Evolutionary conservation across 768 basidiomycete species (phyloP).

Genomic region (Epithele typhae): DNA sequence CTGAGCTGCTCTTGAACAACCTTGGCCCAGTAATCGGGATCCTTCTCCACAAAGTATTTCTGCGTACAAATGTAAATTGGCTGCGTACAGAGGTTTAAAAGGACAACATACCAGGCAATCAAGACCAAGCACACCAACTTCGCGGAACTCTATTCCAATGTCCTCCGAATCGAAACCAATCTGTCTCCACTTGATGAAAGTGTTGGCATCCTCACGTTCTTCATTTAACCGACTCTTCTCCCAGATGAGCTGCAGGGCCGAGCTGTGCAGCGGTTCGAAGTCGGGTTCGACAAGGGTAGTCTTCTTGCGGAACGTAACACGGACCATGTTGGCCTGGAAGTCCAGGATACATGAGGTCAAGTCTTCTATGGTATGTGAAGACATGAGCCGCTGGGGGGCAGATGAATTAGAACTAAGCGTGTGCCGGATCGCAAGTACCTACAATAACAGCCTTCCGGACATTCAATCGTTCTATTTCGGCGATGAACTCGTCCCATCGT

Average conservation of each 20-base stretch:
- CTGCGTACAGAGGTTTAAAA: neutral
- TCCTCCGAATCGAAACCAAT: constrained; percentile 78
- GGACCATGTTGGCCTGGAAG: constrained; percentile 82
- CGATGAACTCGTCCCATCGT: constrained; percentile 76
- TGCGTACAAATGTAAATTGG: constrained; percentile 24
- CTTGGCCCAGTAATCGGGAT: constrained; percentile 72
- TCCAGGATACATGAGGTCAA: constrained; percentile 80
- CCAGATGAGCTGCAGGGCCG: constrained; percentile 68
- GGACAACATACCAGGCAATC: constrained; percentile 63
- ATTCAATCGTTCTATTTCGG: constrained; percentile 69
- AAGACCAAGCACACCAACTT: constrained; percentile 76
- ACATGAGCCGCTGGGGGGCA: constrained; percentile 66
- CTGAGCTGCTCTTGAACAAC: constrained; percentile 77
- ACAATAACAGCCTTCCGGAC: constrained; percentile 81
- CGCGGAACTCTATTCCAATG: constrained; percentile 68
- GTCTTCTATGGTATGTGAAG: constrained; percentile 75
- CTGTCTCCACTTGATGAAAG: constrained; percentile 64
- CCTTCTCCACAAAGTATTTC: constrained; percentile 65
- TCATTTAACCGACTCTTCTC: constrained; percentile 49
- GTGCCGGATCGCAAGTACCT: constrained; percentile 26
- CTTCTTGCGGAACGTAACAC: constrained; percentile 78
- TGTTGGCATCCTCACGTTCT: constrained; percentile 45
- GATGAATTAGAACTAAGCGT: neutral
- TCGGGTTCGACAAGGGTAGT: constrained; percentile 72
- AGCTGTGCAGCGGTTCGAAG: constrained; percentile 51